Base-by-base conservation (phyloP, 2,329 filamentous ascomycete species). In the Alternaria sp. region DNA sequence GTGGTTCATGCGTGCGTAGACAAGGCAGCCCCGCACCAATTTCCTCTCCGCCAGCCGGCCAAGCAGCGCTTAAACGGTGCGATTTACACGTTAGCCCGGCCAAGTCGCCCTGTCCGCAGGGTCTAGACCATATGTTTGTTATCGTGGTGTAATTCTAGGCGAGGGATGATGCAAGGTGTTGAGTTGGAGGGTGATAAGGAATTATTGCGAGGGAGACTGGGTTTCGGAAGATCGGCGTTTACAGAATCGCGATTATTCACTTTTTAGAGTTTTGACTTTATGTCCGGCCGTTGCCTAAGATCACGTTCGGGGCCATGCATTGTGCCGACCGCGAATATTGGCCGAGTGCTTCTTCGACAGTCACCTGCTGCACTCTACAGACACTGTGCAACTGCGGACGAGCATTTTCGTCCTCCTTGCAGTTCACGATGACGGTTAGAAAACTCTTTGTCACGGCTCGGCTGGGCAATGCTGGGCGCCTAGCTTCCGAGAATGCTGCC, bases 11-110 rank as follows among this genome's bases (percentile, higher is more conserved):
- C 61, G 63, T 58, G 61, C 38, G 18, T 61, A 57, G 59, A 58
- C 57, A 62, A 66, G 57, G 60, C 54, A 39, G 56, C 51, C 41
- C 57, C 51, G 51, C 26, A 62, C 62, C 57, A 59, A 48, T 54
- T 52, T 59, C 62, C 62, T 62, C 62, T 59, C 64, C 64, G 62
- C 62, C 62, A 66, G 65, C 62, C 62, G 64, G 65, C 68, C 68
- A 70, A 71, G 68, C 42, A 57, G n/a, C 32, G 47, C 36, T 46
- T 54, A 42, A 48, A 49, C 46, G 51, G 52, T 53, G 51, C 39
- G 30, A 54, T 53, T 53, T 49, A 47, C 44, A 26, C 18, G 58
- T 26, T 57, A 57, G 49, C 42, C 43, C 46, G 34, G 52, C 54
- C 48, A 51, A 51, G 61, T 36, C 38, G 60, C 51, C 53, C 42